Conservation (phyloP, 352 stramenopile species). For the Pythium coloratum region DNA sequence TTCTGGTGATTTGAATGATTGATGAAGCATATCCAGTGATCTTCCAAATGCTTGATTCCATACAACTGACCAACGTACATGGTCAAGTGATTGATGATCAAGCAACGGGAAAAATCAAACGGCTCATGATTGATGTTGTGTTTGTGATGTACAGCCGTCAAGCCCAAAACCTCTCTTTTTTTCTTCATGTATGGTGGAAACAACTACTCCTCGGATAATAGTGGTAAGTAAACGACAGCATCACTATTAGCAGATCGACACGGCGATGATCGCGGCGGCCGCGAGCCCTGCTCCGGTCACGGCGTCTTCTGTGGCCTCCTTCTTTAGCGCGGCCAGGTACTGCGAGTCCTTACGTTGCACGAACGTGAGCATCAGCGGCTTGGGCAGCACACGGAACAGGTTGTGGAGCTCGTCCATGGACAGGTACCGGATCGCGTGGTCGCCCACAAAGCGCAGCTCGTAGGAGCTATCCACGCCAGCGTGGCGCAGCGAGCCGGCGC, state of each 20-base stretch:
- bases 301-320: slow-evolving; percentile 24
- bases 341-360: slow-evolving; percentile 54
- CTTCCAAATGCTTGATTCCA: too few species aligned
- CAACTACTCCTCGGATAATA: neutral
- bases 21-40: too few species aligned
- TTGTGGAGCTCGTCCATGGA: slow-evolving; percentile 66
- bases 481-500: slow-evolving; percentile 39
- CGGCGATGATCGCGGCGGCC: slow-evolving; percentile 28
- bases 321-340: slow-evolving; percentile 37
- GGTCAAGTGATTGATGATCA: too few species aligned
- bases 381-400: slow-evolving; percentile 50
- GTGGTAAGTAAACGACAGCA: too few species aligned
- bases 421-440: slow-evolving; percentile 55
- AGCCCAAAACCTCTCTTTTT: too few species aligned
- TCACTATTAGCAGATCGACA: slow-evolving; percentile 19
- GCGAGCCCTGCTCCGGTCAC: slow-evolving; percentile 29
- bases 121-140: too few species aligned
- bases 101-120: too few species aligned
- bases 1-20: too few species aligned
- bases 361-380: slow-evolving; percentile 66
- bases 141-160: too few species aligned
- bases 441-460: slow-evolving; percentile 62
- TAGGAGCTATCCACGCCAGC: slow-evolving; percentile 59
- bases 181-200: neutral
- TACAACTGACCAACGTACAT: too few species aligned